A percentile compares a stretch with the other conserved stretches of the same genome.
Evolutionary conservation across 2,329 filamentous ascomycete genomes (phyloP).

Genomic region (Monosporascus sp.): DNA sequence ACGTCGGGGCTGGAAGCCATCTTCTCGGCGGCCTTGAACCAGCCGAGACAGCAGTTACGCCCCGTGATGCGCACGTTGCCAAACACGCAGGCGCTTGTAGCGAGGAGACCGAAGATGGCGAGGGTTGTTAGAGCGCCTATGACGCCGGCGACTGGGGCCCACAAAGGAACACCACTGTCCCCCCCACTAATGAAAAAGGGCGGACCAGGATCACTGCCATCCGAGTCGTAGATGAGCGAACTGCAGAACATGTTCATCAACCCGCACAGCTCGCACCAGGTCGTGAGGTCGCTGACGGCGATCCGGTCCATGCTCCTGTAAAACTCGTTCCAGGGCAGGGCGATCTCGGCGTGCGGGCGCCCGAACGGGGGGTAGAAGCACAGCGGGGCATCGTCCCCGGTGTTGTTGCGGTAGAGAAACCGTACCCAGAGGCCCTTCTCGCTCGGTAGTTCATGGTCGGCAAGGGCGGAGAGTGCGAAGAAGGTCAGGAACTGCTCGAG

Average conservation of each 20-base stretch:
- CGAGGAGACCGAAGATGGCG: conserved; percentile 22
- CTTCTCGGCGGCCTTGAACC: conserved; percentile 42
- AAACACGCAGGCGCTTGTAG: conserved; percentile 18
- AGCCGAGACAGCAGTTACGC: conserved; percentile 21
- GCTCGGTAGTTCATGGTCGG: conserved; percentile 45
- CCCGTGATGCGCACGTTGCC: conserved; percentile 27
- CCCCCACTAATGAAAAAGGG: not conserved
- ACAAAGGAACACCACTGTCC: conserved; percentile 14
- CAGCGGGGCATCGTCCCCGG: conserved; percentile 31
- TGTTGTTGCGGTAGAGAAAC: conserved; percentile 51
- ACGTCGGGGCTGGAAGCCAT: conserved; percentile 40
- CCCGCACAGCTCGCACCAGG: conserved; percentile 43
- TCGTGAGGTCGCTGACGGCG: conserved; percentile 24
- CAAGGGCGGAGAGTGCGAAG: conserved; percentile 44
- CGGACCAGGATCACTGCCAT: not conserved
- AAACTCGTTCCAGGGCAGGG: conserved; percentile 36
- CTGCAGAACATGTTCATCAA: conserved; percentile 34
- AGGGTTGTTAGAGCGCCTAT: conserved; percentile 40
- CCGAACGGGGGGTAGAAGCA: conserved; percentile 36
- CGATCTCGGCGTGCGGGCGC: conserved; percentile 24
- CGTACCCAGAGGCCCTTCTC: conserved; percentile 43
- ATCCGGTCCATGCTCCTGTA: conserved; percentile 29
- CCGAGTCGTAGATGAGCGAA: conserved; percentile 5
- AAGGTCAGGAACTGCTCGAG: conserved; percentile 52
- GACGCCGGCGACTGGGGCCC: conserved; percentile 37